Conservation (phyloP, 768 basidiomycete genomes). For the Tulasnella sp. region DNA sequence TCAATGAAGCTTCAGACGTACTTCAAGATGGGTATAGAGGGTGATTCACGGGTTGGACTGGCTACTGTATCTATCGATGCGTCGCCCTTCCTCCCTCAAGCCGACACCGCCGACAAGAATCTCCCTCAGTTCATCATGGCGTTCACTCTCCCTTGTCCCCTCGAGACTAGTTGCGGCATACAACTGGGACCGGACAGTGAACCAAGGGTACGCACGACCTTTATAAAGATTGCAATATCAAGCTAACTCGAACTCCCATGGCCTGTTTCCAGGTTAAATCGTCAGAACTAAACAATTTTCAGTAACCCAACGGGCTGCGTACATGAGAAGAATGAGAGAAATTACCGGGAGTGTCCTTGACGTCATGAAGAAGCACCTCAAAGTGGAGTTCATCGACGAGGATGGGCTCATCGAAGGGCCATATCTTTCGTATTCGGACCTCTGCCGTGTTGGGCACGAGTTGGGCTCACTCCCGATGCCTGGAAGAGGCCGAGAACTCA, state of each 20-base stretch:
- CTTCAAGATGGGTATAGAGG: not conserved
- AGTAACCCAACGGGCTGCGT: constrained; percentile 18
- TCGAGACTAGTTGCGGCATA: not conserved
- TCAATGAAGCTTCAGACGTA: constrained; percentile 24
- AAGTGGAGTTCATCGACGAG: constrained; percentile 11
- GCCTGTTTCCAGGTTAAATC: too few relatives aligned
- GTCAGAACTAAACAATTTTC: constrained; percentile 4
- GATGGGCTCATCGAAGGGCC: not conserved
- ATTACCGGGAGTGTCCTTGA: not conserved
- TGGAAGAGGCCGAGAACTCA: not conserved
- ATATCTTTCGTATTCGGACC: not conserved
- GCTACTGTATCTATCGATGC: constrained; percentile 23
- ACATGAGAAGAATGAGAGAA: constrained; percentile 8
- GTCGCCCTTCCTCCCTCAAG: constrained; percentile 24
- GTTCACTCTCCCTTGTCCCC: constrained; percentile 11
- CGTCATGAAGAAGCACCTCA: not conserved
- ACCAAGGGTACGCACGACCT: not conserved
- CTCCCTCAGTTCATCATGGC: constrained; percentile 15
- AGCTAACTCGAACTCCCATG: constrained; percentile 17
- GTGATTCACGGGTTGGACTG: constrained; percentile 18
- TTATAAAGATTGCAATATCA: too few relatives aligned
- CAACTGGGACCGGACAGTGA: not conserved
- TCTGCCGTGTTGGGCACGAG: constrained; percentile 22
- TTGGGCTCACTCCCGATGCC: constrained; percentile 23
- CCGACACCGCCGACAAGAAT: not conserved